These are phyloP conservation scores for Suhomyces vadensis DNA, from an alignment of 805 yeast species.

Conservation along the genomic window DNA sequence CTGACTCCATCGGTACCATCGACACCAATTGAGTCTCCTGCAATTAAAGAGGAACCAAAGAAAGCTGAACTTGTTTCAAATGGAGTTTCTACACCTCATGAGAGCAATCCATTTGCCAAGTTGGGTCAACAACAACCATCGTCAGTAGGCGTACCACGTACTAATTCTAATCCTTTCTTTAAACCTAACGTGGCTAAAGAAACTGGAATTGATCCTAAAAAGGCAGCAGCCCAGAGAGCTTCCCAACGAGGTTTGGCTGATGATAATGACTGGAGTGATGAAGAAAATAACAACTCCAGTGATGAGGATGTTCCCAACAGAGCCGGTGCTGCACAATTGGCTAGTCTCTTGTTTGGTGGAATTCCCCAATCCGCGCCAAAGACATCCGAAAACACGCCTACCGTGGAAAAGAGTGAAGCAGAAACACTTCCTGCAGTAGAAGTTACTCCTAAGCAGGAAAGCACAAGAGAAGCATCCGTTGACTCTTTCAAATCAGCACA, in stretches of 20 bases:
- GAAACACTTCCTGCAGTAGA: slow-evolving; percentile 1
- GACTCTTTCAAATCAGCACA: slow-evolving; percentile 13
- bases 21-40: slow-evolving; percentile 1
- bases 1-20: slow-evolving; percentile 7
- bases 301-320: slow-evolving; percentile 51
- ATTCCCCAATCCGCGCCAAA: slow-evolving; percentile 36
- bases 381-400: slow-evolving; percentile 18
- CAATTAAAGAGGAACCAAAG: slow-evolving; percentile 7
- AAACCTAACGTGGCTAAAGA: slow-evolving; percentile 37
- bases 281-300: slow-evolving; percentile 40
- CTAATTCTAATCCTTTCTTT: slow-evolving; percentile 58
- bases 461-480: slow-evolving; percentile 9
- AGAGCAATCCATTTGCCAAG: slow-evolving; percentile 54
- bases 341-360: slow-evolving; percentile 54
- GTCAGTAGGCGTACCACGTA: slow-evolving; percentile 13
- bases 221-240: slow-evolving; percentile 69
- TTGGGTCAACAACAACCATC: slow-evolving; percentile 14
- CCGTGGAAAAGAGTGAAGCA: slow-evolving; percentile 5
- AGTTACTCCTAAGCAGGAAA: background rate
- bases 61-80: slow-evolving; percentile 12
- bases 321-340: slow-evolving; percentile 58
- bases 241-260: slow-evolving; percentile 61
- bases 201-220: slow-evolving; percentile 49
- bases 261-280: slow-evolving; percentile 51
- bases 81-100: slow-evolving; percentile 24